Conservation (phyloP, 768 basidiomycete genomes). For the Lactifluus echinatus region DNA sequence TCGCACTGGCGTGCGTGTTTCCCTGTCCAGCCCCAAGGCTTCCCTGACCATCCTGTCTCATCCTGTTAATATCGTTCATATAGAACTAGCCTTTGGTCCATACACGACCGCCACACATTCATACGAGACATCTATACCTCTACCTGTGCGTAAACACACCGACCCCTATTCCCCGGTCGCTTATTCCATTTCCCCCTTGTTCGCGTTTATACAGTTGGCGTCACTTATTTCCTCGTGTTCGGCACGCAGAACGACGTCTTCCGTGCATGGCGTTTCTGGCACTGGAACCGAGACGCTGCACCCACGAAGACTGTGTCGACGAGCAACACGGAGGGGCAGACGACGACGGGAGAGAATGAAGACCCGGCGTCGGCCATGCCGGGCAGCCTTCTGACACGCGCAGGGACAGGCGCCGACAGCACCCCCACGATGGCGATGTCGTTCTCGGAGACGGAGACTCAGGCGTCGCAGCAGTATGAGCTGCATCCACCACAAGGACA, state of each 20-base stretch:
- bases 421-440: not conserved
- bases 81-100: conserved; percentile 7
- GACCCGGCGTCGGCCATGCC: no score
- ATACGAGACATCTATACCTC: conserved; percentile 13
- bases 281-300: not conserved
- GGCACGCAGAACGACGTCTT: conserved; percentile 9
- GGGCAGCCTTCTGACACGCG: no score
- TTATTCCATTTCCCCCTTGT: not conserved
- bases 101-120: not conserved
- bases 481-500: not conserved
- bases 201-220: not conserved
- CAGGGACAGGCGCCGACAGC: no score
- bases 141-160: conserved; percentile 3
- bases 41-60: not conserved
- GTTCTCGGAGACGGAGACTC: not conserved
- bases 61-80: no score
- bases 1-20: not conserved
- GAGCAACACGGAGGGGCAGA: not conserved
- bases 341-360: no score
- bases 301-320: not conserved
- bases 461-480: not conserved
- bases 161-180: not conserved
- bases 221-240: conserved; percentile 11
- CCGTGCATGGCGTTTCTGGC: conserved; percentile 7
- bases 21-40: not conserved